Evolutionary conservation across 163 green algal genomes (phyloP), one percentile per base, ranked within the genome.

Genomic region (Chloromonas sp.): DNA sequence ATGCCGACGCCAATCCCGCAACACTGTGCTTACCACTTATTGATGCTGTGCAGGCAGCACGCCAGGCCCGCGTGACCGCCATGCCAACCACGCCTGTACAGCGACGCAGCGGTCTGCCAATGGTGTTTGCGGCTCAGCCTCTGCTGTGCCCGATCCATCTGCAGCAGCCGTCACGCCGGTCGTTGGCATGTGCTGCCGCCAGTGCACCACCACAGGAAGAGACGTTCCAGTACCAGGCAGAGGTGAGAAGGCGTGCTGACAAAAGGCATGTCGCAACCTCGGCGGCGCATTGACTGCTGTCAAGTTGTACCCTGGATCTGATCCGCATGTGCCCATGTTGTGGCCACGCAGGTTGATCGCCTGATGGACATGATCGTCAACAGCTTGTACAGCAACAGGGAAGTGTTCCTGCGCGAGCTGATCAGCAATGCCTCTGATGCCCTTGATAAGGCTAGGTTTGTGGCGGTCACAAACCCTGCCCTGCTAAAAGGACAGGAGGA

Each of bases 361-460:
- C 90, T 99, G 74, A 97, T 99, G 96, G 97, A 99, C 91, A 96
- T 99, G 89, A 99, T 99, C 81, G 96, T 99, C 58, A 98, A 99
- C 95, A 96, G 90, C 79, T 92, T 99, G 81, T 99, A 99, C 95
- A 95, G 86, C 88, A 98, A 99, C 93, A 89, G 95, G 2, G 97
- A 99, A 85, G 95, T 99, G 0, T 99, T 99, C 90, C 88, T 99
- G 14, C 92, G 97, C 2, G 97, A 99, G 92, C 93, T 99, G 57
- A 94, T 99, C 74, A 96, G 89, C 88, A 98, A 98, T 86, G 92
- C 93, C 60, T 94, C 86, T 11, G 96, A 99, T 84, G 96, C 96
- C 0, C 89, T 99, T 61, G 96, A 99, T 90, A 99, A 99, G 91
- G 89, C 95, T 60, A 85, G 91, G 58, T 94, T 94, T 71, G 80